Percentiles rank a stretch among this genome's conserved stretches.
phyloP scores from a whole-genome alignment of 2,329 filamentous ascomycete genomes.

The Aphanoascus verrucosus region DNA sequence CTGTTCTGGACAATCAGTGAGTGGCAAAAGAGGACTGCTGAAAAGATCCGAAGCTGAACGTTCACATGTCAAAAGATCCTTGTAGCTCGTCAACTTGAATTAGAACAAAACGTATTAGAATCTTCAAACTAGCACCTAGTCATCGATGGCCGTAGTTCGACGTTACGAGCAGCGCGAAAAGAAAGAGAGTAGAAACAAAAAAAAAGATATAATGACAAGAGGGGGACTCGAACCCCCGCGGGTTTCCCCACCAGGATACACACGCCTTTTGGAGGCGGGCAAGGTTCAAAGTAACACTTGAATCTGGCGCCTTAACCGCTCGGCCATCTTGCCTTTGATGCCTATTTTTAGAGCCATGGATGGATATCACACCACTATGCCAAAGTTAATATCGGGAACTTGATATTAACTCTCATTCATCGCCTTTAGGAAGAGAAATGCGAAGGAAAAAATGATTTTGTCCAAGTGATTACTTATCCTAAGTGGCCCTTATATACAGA shows the following conservation, averaged over 20 bases:
- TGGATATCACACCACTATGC: neutral
- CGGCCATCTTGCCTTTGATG: conserved; percentile 7
- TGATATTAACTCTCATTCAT: too few relatives aligned
- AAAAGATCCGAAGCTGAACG: too few relatives aligned
- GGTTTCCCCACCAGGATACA: conserved; percentile 5
- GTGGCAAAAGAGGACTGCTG: neutral
- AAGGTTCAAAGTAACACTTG: neutral
- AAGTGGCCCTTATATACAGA: neutral
- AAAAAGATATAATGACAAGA: conserved; percentile 5
- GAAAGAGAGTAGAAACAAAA: neutral
- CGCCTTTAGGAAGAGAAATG: neutral
- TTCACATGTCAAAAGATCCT: too few relatives aligned
- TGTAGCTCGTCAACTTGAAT: too few relatives aligned
- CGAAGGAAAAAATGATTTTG: neutral
- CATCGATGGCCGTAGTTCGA: too few relatives aligned
- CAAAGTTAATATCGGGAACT: neutral
- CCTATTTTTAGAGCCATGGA: neutral
- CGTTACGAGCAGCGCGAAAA: neutral
- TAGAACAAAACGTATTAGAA: too few relatives aligned
- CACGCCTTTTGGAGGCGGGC: neutral
- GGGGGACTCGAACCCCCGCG: conserved; percentile 10
- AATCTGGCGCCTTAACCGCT: conserved; percentile 9
- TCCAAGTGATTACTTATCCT: neutral
- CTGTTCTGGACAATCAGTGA: too few relatives aligned
- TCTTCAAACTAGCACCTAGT: too few relatives aligned